Evolutionary conservation across 75 land plant genomes (phyloP).

Genomic region (Pinus albicaulis): DNA sequence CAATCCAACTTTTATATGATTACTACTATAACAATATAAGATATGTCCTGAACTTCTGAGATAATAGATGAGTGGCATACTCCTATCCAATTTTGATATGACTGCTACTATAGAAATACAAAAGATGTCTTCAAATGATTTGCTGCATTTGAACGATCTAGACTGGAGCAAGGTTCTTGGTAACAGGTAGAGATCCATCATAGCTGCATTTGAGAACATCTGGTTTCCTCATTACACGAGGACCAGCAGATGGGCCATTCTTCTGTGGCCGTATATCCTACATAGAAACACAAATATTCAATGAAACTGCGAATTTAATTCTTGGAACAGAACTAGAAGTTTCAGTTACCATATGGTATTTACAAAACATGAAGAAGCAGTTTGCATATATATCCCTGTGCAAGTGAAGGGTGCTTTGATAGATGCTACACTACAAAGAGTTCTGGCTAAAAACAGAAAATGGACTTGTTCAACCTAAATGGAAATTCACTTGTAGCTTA

Average conservation of each 20-base stretch:
- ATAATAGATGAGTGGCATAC: too few species aligned
- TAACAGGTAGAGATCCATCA: constrained; percentile 33
- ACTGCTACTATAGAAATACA: too few species aligned
- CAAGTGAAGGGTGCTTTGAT: background rate
- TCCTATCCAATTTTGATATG: too few species aligned
- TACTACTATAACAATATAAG: too few species aligned
- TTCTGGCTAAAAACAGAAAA: too few species aligned
- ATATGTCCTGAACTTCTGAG: too few species aligned
- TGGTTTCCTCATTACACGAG: constrained; percentile 21
- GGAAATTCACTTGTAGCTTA: too few species aligned
- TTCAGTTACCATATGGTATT: background rate
- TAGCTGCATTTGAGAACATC: constrained; percentile 23
- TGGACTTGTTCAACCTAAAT: too few species aligned
- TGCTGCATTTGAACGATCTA: background rate
- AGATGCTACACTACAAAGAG: background rate
- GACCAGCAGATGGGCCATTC: constrained; percentile 26
- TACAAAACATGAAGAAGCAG: background rate
- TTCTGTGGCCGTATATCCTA: constrained; percentile 47
- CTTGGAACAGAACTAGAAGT: background rate
- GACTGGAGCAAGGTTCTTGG: constrained; percentile 25
- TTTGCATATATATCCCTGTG: background rate
- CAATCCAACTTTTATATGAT: too few species aligned
- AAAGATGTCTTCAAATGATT: too few species aligned
- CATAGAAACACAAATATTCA: constrained; percentile 3
- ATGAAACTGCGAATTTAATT: background rate